Percentiles rank a stretch among this genome's conserved stretches.
These are phyloP conservation scores for Rhizopus arrhizus DNA, from an alignment of 371 early-diverging fungal genomes.

Conservation along the genomic window DNA sequence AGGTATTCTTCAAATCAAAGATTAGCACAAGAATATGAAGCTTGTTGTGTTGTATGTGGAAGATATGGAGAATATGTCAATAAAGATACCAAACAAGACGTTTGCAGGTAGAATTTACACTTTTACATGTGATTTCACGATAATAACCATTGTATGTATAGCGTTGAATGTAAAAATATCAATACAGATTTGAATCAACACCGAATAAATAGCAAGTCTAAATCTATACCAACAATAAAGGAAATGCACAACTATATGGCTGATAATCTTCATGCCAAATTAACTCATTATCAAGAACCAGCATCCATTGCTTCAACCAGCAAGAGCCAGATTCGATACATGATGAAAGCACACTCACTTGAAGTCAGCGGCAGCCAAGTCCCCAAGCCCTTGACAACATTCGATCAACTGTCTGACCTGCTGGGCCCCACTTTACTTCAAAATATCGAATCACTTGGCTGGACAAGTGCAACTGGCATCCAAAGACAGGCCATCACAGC, in stretches of 20 bases:
- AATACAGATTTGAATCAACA: slow-evolving; percentile 37
- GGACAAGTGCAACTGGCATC: slow-evolving; percentile 52
- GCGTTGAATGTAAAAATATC: slow-evolving; percentile 45
- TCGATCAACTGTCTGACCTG: slow-evolving; percentile 44
- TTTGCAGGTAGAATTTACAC: slow-evolving; percentile 47
- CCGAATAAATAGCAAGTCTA: background rate
- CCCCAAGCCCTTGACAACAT: slow-evolving; percentile 55
- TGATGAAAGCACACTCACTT: slow-evolving; percentile 49
- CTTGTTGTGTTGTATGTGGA: slow-evolving; percentile 54
- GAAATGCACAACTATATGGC: slow-evolving; percentile 25
- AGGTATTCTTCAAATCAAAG: slow-evolving; percentile 44
- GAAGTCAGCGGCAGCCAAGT: slow-evolving; percentile 47
- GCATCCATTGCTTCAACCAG: slow-evolving; percentile 34
- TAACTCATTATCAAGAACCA: slow-evolving; percentile 58
- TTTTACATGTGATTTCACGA: background rate
- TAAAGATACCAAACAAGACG: slow-evolving; percentile 48
- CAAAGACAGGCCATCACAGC: slow-evolving; percentile 75
- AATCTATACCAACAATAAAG: background rate
- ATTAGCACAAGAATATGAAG: slow-evolving; percentile 38
- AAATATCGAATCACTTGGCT: slow-evolving; percentile 49
- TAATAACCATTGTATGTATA: no score
- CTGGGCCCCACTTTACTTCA: slow-evolving; percentile 42
- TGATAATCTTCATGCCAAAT: slow-evolving; percentile 45
- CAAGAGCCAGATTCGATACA: slow-evolving; percentile 27
- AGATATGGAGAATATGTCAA: slow-evolving; percentile 59